Evolutionary conservation across 2,329 filamentous ascomycete species (phyloP).

Genomic region (Xylaria sp.): DNA sequence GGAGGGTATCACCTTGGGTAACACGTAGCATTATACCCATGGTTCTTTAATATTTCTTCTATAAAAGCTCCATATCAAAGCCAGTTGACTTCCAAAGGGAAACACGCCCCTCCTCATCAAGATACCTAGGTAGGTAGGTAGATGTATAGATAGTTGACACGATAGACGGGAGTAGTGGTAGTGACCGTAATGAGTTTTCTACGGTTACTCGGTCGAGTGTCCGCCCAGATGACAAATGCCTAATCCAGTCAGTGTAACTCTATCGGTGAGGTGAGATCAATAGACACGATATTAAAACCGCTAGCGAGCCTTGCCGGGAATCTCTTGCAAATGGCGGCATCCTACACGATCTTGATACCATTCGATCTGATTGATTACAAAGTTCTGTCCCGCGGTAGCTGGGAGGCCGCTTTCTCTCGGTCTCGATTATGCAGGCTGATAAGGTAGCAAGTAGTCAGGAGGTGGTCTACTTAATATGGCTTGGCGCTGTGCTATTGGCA

Average conservation of each 20-base stretch:
- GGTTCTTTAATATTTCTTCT: too few relatives aligned
- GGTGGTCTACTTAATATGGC: constrained; percentile 18
- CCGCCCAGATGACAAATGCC: neutral
- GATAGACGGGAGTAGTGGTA: neutral
- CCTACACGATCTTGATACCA: neutral
- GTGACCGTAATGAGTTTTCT: neutral
- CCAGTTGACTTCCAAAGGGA: too few relatives aligned
- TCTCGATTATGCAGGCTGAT: neutral
- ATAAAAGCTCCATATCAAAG: too few relatives aligned
- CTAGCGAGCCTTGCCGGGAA: neutral
- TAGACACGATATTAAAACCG: neutral
- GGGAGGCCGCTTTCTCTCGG: neutral
- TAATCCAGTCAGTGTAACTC: neutral
- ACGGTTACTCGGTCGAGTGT: neutral
- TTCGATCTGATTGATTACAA: neutral
- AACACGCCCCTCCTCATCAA: too few relatives aligned
- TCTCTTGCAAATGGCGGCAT: neutral
- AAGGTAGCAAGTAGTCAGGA: neutral
- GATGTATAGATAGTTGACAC: neutral
- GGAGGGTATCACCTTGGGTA: too few relatives aligned
- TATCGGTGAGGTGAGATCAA: neutral
- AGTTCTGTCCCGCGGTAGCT: neutral
- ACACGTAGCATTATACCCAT: too few relatives aligned
- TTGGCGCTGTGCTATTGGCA: constrained; percentile 15
- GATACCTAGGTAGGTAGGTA: constrained; percentile 1